Conservation (phyloP, 2,329 filamentous ascomycete genomes). For the Monilinia polystroma region DNA sequence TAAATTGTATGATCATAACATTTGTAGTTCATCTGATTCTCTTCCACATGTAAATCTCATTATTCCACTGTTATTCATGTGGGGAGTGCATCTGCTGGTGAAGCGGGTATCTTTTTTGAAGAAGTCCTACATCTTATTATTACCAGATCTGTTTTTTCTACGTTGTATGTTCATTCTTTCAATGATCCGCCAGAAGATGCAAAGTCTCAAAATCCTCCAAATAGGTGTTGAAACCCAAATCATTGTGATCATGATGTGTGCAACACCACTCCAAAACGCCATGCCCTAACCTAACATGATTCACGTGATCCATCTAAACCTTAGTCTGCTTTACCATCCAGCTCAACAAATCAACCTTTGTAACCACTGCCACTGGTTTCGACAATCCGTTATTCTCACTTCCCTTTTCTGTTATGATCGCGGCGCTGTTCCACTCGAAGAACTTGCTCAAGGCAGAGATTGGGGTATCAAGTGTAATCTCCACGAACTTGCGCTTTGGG, state of each 20-base stretch:
- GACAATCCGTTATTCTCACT: slow-evolving; percentile 51
- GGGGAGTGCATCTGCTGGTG: neutral
- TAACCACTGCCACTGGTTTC: slow-evolving; percentile 86
- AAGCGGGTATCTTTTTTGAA: slow-evolving; percentile 1
- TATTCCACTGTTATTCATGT: neutral
- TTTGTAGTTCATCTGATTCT: neutral
- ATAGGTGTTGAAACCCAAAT: slow-evolving; percentile 18
- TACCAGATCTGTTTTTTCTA: neutral
- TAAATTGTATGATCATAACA: neutral
- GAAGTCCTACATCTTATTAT: neutral
- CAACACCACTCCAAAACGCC: slow-evolving; percentile 15
- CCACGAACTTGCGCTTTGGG: slow-evolving; percentile 73
- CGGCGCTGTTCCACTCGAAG: slow-evolving; percentile 97
- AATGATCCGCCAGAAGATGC: neutral
- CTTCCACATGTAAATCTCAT: neutral
- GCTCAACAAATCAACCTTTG: slow-evolving; percentile 91
- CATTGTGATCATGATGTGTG: neutral
- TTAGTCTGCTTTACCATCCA: slow-evolving; percentile 76
- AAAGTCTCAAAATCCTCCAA: neutral
- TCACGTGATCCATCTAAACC: slow-evolving; percentile 20
- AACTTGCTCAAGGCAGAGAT: slow-evolving; percentile 83
- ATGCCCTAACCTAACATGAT: neutral
- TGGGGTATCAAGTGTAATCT: slow-evolving; percentile 90
- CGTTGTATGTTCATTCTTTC: neutral
- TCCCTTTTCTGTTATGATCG: slow-evolving; percentile 81